phyloP scores from a whole-genome alignment of 129 eudicot genomes.

The Lactuca sativa region DNA sequence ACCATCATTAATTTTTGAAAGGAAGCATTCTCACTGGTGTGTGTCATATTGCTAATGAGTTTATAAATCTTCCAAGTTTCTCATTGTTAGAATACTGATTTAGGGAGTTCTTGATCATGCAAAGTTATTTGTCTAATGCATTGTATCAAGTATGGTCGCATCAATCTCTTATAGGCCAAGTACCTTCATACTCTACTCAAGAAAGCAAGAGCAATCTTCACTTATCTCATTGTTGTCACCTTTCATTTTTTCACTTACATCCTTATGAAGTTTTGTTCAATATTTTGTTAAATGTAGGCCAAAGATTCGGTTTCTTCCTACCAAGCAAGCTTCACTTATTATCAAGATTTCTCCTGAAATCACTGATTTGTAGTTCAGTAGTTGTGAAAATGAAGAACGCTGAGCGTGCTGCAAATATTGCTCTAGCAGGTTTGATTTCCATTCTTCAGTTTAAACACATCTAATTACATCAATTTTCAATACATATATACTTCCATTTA shows the following conservation, averaged over 20 bases:
- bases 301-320: constrained; percentile 22
- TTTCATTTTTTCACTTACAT: constrained; percentile 12
- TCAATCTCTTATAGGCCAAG: not conserved
- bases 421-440: constrained; percentile 63
- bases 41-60: constrained; percentile 1
- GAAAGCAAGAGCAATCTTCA: not conserved
- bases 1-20: not conserved
- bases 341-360: constrained; percentile 23
- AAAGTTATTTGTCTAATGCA: constrained; percentile 1
- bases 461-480: not conserved
- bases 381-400: constrained; percentile 60
- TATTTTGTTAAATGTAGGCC: constrained; percentile 13
- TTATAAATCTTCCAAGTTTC: not conserved
- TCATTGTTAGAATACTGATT: constrained; percentile 6
- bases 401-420: constrained; percentile 79
- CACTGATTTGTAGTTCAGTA: constrained; percentile 21
- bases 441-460: not conserved
- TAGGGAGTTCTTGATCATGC: constrained; percentile 16
- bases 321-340: constrained; percentile 16
- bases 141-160: not conserved
- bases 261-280: constrained; percentile 13
- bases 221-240: constrained; percentile 9
- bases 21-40: not conserved
- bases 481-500: not conserved
- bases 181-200: too few species aligned